These are phyloP conservation scores for Yamadazyma ubonensis DNA, from an alignment of 805 yeast genomes.

Conservation along the genomic window DNA sequence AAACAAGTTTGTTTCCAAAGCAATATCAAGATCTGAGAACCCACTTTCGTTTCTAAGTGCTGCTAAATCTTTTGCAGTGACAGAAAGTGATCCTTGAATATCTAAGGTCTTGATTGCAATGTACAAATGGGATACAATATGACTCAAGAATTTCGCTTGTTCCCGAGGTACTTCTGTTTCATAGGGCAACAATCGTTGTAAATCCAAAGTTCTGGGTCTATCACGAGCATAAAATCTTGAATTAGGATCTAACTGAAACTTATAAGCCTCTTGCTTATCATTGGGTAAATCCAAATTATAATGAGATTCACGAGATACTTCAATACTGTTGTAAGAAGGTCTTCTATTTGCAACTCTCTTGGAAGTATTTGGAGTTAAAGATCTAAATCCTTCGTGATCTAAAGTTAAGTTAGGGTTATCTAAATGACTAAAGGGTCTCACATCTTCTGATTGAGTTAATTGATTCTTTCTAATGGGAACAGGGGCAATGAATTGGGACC, in stretches of 20 bases:
- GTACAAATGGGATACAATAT: slow-evolving; percentile 76
- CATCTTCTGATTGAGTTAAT: slow-evolving; percentile 1
- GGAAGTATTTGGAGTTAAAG: slow-evolving; percentile 27
- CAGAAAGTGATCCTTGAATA: slow-evolving; percentile 64
- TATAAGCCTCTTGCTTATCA: slow-evolving; percentile 28
- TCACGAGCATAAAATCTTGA: slow-evolving; percentile 39
- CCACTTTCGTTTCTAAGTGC: slow-evolving; percentile 31
- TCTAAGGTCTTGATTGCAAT: slow-evolving; percentile 75
- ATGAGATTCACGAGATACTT: slow-evolving; percentile 28
- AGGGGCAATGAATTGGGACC: slow-evolving; percentile 9
- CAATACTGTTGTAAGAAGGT: slow-evolving; percentile 33
- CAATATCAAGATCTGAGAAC: slow-evolving; percentile 42
- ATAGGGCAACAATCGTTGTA: slow-evolving; percentile 65
- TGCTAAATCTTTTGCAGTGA: slow-evolving; percentile 68
- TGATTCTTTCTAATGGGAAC: slow-evolving; percentile 11
- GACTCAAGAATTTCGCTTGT: slow-evolving; percentile 70
- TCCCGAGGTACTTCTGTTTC: slow-evolving; percentile 64
- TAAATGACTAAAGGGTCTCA: background rate
- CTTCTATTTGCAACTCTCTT: slow-evolving; percentile 21
- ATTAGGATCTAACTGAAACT: slow-evolving; percentile 30
- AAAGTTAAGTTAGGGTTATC: background rate
- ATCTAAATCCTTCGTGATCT: slow-evolving; percentile 15
- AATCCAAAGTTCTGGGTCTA: slow-evolving; percentile 41
- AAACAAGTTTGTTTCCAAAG: slow-evolving; percentile 54
- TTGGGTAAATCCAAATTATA: slow-evolving; percentile 56